These are phyloP conservation scores for Aspergillus haitiensis DNA, from an alignment of 495 filamentous ascomycete genomes.

Conservation along the genomic window DNA sequence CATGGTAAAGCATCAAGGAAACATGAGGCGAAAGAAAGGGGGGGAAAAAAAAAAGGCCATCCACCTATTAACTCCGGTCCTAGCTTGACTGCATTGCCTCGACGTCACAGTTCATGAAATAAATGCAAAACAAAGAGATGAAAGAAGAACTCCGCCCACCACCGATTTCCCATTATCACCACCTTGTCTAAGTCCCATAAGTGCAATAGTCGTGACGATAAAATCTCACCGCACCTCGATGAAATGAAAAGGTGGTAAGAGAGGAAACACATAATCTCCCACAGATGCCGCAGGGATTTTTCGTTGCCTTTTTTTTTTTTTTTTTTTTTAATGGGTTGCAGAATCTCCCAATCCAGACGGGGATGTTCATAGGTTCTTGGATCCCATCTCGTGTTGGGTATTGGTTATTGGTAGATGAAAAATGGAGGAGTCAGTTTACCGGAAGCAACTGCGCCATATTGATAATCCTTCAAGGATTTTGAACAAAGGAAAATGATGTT, in stretches of 20 bases:
- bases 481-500: conserved; percentile 1
- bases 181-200: conserved; percentile 25
- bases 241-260: conserved; percentile 21
- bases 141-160: conserved; percentile 23
- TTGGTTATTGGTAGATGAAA: background rate
- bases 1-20: conserved; percentile 10
- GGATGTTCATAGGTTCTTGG: background rate
- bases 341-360: background rate
- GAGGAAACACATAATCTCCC: conserved; percentile 12
- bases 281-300: conserved; percentile 4
- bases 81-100: conserved; percentile 10
- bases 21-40: background rate
- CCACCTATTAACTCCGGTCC: conserved; percentile 12
- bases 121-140: conserved; percentile 14
- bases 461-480: conserved; percentile 7
- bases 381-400: background rate
- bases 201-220: conserved; percentile 20
- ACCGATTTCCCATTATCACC: conserved; percentile 19
- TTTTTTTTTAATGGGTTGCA: background rate
- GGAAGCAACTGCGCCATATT: background rate
- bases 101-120: conserved; percentile 17
- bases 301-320: background rate
- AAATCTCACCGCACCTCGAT: conserved; percentile 19
- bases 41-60: conserved; percentile 11
- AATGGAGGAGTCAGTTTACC: background rate